Evolutionary conservation across 1,284 basidiomycete genomes (phyloP).

Genomic region (Dichomitus squalens): DNA sequence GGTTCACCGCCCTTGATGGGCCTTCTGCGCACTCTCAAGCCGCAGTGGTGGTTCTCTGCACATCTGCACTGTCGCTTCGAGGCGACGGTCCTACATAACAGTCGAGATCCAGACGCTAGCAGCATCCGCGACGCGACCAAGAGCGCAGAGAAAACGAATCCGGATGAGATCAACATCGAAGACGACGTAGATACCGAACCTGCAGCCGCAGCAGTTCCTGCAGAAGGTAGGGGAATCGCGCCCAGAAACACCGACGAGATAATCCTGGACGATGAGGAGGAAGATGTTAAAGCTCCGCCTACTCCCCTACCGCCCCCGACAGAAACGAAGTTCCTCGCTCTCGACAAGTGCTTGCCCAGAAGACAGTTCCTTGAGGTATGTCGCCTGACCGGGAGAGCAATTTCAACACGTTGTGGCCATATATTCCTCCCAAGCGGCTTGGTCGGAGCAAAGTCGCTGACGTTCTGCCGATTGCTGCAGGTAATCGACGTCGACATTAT

Average conservation of each 20-base stretch:
- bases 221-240: background rate
- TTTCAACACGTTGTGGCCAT: background rate
- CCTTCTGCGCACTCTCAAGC: slow-evolving; percentile 75
- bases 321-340: slow-evolving; percentile 83
- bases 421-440: background rate
- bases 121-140: slow-evolving; percentile 44
- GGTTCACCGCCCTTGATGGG: slow-evolving; percentile 91
- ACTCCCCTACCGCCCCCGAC: slow-evolving; percentile 33
- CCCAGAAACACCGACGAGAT: slow-evolving; percentile 73
- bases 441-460: background rate
- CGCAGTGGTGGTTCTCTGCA: slow-evolving; percentile 94
- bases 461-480: slow-evolving; percentile 39
- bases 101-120: background rate
- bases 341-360: slow-evolving; percentile 89
- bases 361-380: slow-evolving; percentile 86
- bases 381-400: background rate
- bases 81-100: slow-evolving; percentile 64
- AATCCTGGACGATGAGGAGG: slow-evolving; percentile 61
- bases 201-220: background rate
- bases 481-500: slow-evolving; percentile 63
- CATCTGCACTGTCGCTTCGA: slow-evolving; percentile 90
- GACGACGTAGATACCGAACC: slow-evolving; percentile 29
- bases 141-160: slow-evolving; percentile 42
- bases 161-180: slow-evolving; percentile 46
- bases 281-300: slow-evolving; percentile 41